Base-by-base conservation (phyloP, 345 rosid genomes). In the Zanthoxylum bungeanum region DNA sequence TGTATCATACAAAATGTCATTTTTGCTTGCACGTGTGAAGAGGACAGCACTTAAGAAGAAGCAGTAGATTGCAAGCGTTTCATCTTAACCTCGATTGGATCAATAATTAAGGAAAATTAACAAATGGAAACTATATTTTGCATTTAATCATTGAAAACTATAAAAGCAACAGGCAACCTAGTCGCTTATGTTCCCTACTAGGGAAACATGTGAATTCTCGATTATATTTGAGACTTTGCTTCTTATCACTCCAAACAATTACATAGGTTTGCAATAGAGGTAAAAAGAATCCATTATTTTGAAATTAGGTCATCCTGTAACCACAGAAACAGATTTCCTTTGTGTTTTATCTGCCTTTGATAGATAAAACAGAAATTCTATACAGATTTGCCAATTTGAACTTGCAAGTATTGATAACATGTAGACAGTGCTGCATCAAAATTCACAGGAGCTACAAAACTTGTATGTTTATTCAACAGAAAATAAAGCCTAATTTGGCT, bases 321-420 rank as follows among this genome's bases (percentile, higher is more conserved):
- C 31, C n/a, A 39, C 63, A 58, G 62, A 58, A 58, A 58, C 34
- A 7, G 22, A 58, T 58, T 58, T 58, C 63, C 40, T 31, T 52
- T 4, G 12, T 58, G 24, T 2, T 58, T 17, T 58, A 57, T 56
- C 3, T 30, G 63, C 4, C 40, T 58, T 31, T 58, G 16, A 31
- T 31, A 5, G 62, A 58, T 16, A 17, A 58, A 30, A 25, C 40
- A 30, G 21, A 25, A 56, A 28, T 28, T 28, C 37, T 57, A 30
- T 57, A 28, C 37, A 31, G 28, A 19, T 17, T 58, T 30, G n/a
- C 39, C 24, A 33, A 58, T 58, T 17, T 33, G 25, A 58, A 31
- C 40, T 19, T 31, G 14, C 9, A 16, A 58, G 24, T 31, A 31
- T 31, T 21, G 16, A 17, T 16, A 30, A 3, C 37, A 16, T 58